Percentiles rank a stretch among this genome's conserved stretches.
These are phyloP conservation scores for Taiwanofungus camphoratus DNA, from an alignment of 1,284 basidiomycete species.

Conservation along the genomic window DNA sequence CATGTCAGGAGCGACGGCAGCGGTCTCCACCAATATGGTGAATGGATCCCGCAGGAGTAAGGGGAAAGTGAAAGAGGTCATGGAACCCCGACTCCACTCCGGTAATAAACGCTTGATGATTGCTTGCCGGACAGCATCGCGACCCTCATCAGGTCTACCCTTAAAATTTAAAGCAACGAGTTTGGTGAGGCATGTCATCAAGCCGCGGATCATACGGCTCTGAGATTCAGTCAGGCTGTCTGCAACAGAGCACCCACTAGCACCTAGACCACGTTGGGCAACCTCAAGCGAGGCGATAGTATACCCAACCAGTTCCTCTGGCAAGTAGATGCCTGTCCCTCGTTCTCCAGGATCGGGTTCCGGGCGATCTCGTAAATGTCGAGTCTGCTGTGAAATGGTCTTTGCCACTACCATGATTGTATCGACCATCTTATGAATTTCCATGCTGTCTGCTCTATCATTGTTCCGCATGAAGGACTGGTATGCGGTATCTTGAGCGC, in stretches of 20 bases:
- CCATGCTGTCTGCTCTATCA: slow-evolving; percentile 44
- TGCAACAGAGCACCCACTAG: slow-evolving; percentile 48
- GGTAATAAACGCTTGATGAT: slow-evolving; percentile 85
- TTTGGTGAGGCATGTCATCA: slow-evolving; percentile 65
- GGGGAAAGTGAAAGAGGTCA: slow-evolving; percentile 72
- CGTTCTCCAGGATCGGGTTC: slow-evolving; percentile 70
- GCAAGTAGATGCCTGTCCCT: slow-evolving; percentile 78
- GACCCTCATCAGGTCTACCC: slow-evolving; percentile 60
- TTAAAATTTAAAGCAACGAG: slow-evolving; percentile 67
- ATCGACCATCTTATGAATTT: slow-evolving; percentile 71
- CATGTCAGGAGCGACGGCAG: slow-evolving; percentile 83
- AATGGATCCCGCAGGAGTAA: slow-evolving; percentile 85
- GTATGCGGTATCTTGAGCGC: slow-evolving; percentile 70
- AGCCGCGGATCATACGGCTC: slow-evolving; percentile 69
- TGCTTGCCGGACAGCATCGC: slow-evolving; percentile 71
- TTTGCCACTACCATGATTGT: slow-evolving; percentile 68
- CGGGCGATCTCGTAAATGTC: slow-evolving; percentile 67
- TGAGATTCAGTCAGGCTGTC: slow-evolving; percentile 78
- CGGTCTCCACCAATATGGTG: slow-evolving; percentile 81
- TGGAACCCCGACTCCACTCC: slow-evolving; percentile 81
- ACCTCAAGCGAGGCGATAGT: slow-evolving; percentile 83
- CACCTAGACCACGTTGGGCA: slow-evolving; percentile 64
- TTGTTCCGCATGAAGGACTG: slow-evolving; percentile 45
- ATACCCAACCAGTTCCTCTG: slow-evolving; percentile 88
- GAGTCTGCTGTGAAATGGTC: slow-evolving; percentile 66